Conservation (phyloP, 2,329 filamentous ascomycete species). For the Decorospora gaudefroyi region DNA sequence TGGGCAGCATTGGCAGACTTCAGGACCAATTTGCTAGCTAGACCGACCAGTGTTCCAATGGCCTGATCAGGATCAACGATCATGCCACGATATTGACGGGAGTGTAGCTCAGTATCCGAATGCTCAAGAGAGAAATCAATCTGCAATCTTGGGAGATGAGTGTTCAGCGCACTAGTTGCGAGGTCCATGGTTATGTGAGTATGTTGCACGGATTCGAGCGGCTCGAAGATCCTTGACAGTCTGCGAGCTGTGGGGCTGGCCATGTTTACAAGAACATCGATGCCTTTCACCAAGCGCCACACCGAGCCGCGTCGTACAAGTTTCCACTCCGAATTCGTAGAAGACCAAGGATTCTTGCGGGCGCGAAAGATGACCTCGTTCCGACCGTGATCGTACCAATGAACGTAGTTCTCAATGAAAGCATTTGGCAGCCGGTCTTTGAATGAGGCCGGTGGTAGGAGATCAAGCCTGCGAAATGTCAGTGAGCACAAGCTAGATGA, state of each 20-base stretch:
- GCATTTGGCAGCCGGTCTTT: slow-evolving; percentile 34
- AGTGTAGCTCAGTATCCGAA: slow-evolving; percentile 12
- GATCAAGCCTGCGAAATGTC: slow-evolving; percentile 19
- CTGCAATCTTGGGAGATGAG: slow-evolving; percentile 23
- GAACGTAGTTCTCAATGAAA: slow-evolving; percentile 26
- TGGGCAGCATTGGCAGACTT: slow-evolving; percentile 9
- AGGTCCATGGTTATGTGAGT: slow-evolving; percentile 20
- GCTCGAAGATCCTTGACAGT: slow-evolving; percentile 15
- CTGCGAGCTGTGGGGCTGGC: slow-evolving; percentile 6
- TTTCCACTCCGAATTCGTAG: slow-evolving; percentile 11
- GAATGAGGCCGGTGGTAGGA: slow-evolving; percentile 45
- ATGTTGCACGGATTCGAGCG: slow-evolving; percentile 14
- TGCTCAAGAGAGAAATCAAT: slow-evolving; percentile 16
- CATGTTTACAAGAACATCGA: slow-evolving; percentile 5
- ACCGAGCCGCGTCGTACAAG: slow-evolving; percentile 9
- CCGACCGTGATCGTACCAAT: slow-evolving; percentile 31
- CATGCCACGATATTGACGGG: slow-evolving; percentile 25
- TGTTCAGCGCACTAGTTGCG: not conserved
- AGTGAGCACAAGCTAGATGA: slow-evolving; percentile 1
- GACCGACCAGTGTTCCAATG: slow-evolving; percentile 23
- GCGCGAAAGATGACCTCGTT: slow-evolving; percentile 13
- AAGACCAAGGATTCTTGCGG: slow-evolving; percentile 5
- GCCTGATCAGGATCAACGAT: slow-evolving; percentile 24
- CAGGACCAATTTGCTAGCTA: slow-evolving; percentile 27
- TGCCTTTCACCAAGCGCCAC: slow-evolving; percentile 20